Conservation (phyloP, 1,284 basidiomycete genomes). For the Exobasidium rhododendri region DNA sequence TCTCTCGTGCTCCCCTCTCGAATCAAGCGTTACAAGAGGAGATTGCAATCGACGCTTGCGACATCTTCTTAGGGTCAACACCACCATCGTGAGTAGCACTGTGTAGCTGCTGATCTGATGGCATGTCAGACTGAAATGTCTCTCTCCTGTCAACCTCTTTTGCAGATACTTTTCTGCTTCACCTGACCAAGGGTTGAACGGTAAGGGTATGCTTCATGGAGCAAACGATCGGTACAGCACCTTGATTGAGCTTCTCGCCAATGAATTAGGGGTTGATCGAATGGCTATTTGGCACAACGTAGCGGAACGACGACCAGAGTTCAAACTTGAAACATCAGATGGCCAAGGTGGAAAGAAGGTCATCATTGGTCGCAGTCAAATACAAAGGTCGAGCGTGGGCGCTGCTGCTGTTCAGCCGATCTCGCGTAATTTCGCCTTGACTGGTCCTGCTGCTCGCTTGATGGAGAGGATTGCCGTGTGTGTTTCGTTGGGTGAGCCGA, state of each 20-base stretch:
- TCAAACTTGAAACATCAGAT: background rate
- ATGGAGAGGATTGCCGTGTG: slow-evolving; percentile 78
- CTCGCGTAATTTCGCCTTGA: slow-evolving; percentile 70
- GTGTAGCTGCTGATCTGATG: background rate
- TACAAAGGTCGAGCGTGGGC: slow-evolving; percentile 3
- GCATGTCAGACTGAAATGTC: slow-evolving; percentile 5
- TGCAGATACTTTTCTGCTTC: background rate
- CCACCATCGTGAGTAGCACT: slow-evolving; percentile 43
- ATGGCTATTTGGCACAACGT: slow-evolving; percentile 6
- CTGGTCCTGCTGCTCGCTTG: slow-evolving; percentile 75
- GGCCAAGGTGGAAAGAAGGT: background rate
- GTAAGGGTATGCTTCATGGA: too few relatives aligned
- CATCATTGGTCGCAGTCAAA: slow-evolving; percentile 28
- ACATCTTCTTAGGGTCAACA: slow-evolving; percentile 80
- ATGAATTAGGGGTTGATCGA: background rate
- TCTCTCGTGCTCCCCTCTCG: slow-evolving; percentile 51
- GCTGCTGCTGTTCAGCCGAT: slow-evolving; percentile 22
- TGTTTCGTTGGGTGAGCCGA: slow-evolving; percentile 73
- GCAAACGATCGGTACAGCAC: background rate
- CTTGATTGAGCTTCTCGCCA: background rate
- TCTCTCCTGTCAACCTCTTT: background rate
- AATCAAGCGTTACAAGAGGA: slow-evolving; percentile 81
- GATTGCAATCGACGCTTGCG: slow-evolving; percentile 81
- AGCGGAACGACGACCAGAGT: background rate
- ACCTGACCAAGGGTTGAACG: too few relatives aligned